phyloP scores from a whole-genome alignment of 306 rosid species.

The Fragaria iinumae region DNA sequence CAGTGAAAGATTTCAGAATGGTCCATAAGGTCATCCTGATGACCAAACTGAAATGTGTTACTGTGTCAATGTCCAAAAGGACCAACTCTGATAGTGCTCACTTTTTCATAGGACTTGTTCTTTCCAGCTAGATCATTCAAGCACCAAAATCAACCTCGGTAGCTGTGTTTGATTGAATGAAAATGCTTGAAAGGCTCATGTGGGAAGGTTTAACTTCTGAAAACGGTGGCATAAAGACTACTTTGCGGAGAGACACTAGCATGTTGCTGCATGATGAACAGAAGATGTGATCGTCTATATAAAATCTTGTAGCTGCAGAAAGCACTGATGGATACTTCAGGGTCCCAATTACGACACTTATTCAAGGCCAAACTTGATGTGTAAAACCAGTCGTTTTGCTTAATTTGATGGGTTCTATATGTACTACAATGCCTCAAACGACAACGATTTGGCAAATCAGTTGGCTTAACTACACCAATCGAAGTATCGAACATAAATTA shows the following conservation, averaged over 20 bases:
- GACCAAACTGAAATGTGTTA: constrained; percentile 24
- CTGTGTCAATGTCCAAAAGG: constrained; percentile 17
- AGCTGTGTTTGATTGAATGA: constrained; percentile 28
- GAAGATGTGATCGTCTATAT: constrained; percentile 8
- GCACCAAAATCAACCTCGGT: constrained; percentile 29
- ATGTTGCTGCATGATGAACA: constrained; percentile 21
- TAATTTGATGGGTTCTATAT: constrained; percentile 34
- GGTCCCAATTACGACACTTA: constrained; percentile 17
- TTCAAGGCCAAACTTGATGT: background rate
- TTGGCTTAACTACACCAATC: constrained; percentile 26
- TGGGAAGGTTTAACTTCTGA: constrained; percentile 19
- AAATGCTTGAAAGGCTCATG: constrained; percentile 21
- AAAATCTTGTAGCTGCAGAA: constrained; percentile 4
- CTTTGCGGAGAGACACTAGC: constrained; percentile 18
- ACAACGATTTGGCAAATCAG: constrained; percentile 39
- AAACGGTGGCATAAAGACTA: constrained; percentile 20
- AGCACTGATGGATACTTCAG: constrained; percentile 16
- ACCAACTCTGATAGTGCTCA: constrained; percentile 17
- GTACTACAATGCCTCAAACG: constrained; percentile 37
- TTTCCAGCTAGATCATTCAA: constrained; percentile 22
- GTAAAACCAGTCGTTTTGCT: constrained; percentile 32
- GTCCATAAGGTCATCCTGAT: constrained; percentile 23
- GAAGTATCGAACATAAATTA: constrained; percentile 10
- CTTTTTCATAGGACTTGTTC: constrained; percentile 13
- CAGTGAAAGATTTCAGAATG: background rate